phyloP scores from a whole-genome alignment of 257 asterid species.

The Solanum sitiens region DNA sequence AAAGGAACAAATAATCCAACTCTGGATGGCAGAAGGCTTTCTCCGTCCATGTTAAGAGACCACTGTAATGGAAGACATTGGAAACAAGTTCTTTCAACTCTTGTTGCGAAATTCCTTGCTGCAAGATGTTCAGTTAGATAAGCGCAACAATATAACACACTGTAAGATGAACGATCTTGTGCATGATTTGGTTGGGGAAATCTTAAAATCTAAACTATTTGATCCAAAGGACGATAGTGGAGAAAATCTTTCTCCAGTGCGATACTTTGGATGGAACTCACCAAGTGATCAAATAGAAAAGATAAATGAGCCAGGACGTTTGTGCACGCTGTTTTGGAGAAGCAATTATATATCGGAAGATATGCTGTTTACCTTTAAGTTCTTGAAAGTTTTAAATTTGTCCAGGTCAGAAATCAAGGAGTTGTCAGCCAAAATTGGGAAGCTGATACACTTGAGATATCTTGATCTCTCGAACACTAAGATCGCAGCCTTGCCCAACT shows the following conservation, averaged over 20 bases:
- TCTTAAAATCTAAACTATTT: not conserved
- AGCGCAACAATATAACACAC: not conserved
- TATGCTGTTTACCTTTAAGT: not conserved
- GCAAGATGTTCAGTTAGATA: not conserved
- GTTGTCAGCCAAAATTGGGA: not conserved
- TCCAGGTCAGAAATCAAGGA: not conserved
- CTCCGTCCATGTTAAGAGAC: not conserved
- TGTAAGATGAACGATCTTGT: conserved; percentile 25
- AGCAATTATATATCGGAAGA: not conserved
- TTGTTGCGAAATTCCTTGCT: conserved; percentile 10
- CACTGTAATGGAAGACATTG: conserved; percentile 11
- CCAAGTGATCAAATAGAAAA: not conserved
- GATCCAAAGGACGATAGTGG: not conserved
- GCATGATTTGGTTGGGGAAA: conserved; percentile 7
- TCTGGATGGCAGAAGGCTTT: conserved; percentile 19
- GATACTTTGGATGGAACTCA: not conserved
- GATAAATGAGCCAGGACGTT: not conserved
- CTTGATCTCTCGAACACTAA: conserved; percentile 3
- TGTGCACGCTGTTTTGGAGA: not conserved
- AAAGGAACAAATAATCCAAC: conserved; percentile 9
- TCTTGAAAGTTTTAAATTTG: conserved; percentile 6
- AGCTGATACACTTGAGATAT: conserved; percentile 1
- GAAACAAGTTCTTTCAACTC: not conserved
- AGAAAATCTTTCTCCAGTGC: not conserved
- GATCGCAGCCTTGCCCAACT: not conserved